Evolutionary conservation across 768 basidiomycete genomes (phyloP), one percentile per base, ranked within the genome.

Genomic region (Boletus sensibilis): DNA sequence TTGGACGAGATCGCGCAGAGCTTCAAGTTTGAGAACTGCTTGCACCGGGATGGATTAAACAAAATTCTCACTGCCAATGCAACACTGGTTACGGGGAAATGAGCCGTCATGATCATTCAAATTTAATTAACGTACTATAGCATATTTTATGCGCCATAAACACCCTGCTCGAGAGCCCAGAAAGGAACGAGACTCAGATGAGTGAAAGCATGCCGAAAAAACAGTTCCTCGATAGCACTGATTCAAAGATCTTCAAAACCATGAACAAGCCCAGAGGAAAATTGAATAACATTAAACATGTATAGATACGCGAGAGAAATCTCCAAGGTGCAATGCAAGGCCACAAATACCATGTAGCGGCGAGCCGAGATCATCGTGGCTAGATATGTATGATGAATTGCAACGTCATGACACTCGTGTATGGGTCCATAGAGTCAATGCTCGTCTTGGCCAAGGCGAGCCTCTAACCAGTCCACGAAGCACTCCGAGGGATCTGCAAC

Each of bases 1-100:
- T 67, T 93, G 41, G 90, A 93, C 61, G 80, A 74, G 59, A 78
- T 93, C 47, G 90, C 90, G n/a, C 75, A 78, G 62, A 87, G 87
- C 69, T 92, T 93, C 76, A 77, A 76, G 68, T 87, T 85, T 61
- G 84, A 83, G 47, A 78, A 83, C 50, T 93, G 90, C 72, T 63
- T 81, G 67, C 82, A 84, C 72, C 74, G 91, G 44, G 84, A 86
- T 20, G 84, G 81, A 27, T 69, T 93, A 64, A 88, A 88, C 66
- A 73, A 71, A 57, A 77, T 84, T 48, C 64, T 85, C 65, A 76
- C 70, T 27, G 78, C 73, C 37, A 78, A 76, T 54, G 77, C 79
- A 29, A 61, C 55, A 18, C 50, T 60, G 13, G 48, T 47, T 23
- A 45, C 33, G 2, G 37, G 40, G 25, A 33, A 59, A 23, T 62